Base-by-base conservation (phyloP, 2,329 filamentous ascomycete species). In the Stromatinia cepivora region DNA sequence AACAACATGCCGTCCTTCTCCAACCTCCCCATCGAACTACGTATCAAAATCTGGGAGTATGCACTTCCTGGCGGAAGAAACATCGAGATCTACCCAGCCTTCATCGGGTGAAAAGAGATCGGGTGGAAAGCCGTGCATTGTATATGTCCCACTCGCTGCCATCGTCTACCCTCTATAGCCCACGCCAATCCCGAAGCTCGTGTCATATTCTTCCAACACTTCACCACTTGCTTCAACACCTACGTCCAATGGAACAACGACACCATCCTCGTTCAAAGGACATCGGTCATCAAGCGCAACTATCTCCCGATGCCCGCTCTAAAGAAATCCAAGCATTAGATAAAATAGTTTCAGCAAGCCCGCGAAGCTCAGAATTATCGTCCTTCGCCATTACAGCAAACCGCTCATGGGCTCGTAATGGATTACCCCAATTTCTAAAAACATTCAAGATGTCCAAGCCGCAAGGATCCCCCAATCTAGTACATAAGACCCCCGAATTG, bases 201-300 rank as follows among this genome's bases (percentile, higher is more conserved):
- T 17, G 34, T 13, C 48, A 25, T 64, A 11, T 64, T 39, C 48
- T 39, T 64, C 13, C 17, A 15, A 36, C 61, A 39, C 31, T 64
- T 64, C 9, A 39, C 61, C 13, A 52, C 36, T 39, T 64, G 45
- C n/a, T 64, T 64, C 61, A 15, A 64, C 36, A 52, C 61, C 8
- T 64, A 64, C 15, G 36, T 52, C 20, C 45, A 52, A 64, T 52
- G 45, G 61, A 36, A 39, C 10, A 50, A 52, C 22, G 61, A 64
- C 17, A 64, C 61, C 9, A 52, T 64, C 46, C 34, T 64, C 25
- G 11, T 64, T 17, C 61, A 64, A 50, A 34, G 58, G 10, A 61
- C 42, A 34, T 59, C 57, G 20, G 57, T 45, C 25, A 31, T 59
- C 17, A 46, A 22, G 10, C 11, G n/a, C 17, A 31, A 61, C 17